These are phyloP conservation scores for Aspergillus spinulosporus DNA, from an alignment of 2,329 filamentous ascomycete species.

Conservation along the genomic window DNA sequence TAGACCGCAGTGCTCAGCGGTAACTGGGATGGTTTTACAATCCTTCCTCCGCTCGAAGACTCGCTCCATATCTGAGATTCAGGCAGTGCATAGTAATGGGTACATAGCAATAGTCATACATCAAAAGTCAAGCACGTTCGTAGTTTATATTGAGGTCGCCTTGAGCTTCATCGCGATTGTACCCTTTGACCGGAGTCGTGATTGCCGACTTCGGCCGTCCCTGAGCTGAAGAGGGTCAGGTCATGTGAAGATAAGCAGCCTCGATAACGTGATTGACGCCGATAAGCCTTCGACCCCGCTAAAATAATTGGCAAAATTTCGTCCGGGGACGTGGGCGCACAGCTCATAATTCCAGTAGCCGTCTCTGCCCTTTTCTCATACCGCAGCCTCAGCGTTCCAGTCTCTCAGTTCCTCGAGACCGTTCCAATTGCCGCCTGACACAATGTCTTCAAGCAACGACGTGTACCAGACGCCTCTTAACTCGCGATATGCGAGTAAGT, in stretches of 20 bases:
- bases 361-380: slow-evolving; percentile 12
- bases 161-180: too few relatives aligned
- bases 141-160: too few relatives aligned
- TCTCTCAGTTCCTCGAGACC: slow-evolving; percentile 21
- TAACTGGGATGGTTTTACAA: too few relatives aligned
- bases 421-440: slow-evolving; percentile 26
- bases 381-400: slow-evolving; percentile 9
- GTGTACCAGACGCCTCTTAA: slow-evolving; percentile 68
- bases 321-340: slow-evolving; percentile 20
- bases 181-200: too few relatives aligned
- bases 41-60: too few relatives aligned
- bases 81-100: too few relatives aligned
- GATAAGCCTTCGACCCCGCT: slow-evolving; percentile 39
- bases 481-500: slow-evolving; percentile 68
- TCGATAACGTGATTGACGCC: slow-evolving; percentile 41
- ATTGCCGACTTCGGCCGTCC: slow-evolving; percentile 5
- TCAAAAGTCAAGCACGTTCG: too few relatives aligned
- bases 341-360: slow-evolving; percentile 16
- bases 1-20: too few relatives aligned
- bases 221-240: not conserved
- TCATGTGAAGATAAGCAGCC: slow-evolving; percentile 29
- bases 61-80: too few relatives aligned
- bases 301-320: slow-evolving; percentile 34
- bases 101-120: too few relatives aligned
- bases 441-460: slow-evolving; percentile 49